These are phyloP conservation scores for Vitis hybrid DNA, from an alignment of 177 flowering plant genomes.

Conservation along the genomic window DNA sequence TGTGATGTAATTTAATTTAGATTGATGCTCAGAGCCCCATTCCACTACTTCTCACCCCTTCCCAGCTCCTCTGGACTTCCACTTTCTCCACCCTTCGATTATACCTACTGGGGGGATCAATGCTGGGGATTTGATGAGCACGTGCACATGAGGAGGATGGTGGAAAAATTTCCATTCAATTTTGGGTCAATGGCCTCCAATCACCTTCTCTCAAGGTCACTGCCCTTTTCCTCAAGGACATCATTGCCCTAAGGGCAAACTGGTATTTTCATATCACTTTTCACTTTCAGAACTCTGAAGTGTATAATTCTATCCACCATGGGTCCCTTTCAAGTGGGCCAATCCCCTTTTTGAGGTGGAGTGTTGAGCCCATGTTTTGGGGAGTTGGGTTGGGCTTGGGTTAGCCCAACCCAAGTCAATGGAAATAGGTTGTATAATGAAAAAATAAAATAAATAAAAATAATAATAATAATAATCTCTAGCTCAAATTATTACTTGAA, in stretches of 20 bases:
- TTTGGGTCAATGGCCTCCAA: slow-evolving; percentile 1
- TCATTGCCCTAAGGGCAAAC: not conserved
- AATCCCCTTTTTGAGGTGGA: not conserved
- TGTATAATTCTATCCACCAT: not conserved
- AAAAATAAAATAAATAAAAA: no score
- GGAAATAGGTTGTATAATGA: no score
- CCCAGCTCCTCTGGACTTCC: not conserved
- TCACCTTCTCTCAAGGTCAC: not conserved
- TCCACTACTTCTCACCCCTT: not conserved
- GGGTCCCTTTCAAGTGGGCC: not conserved
- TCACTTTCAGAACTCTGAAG: not conserved
- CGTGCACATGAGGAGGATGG: not conserved
- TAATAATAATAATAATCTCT: no score
- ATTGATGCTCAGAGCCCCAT: not conserved
- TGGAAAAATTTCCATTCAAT: not conserved
- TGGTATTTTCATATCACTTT: not conserved
- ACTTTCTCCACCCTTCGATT: not conserved
- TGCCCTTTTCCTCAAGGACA: not conserved
- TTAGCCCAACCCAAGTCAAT: no score
- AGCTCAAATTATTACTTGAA: no score
- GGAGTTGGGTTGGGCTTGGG: not conserved
- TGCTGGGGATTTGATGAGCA: not conserved
- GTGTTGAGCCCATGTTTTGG: no score
- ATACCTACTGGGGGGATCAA: no score
- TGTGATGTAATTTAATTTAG: slow-evolving; percentile 16